These are phyloP conservation scores for Dimargaris cristalligena DNA, from an alignment of 192 early-diverging fungal genomes.

Conservation along the genomic window DNA sequence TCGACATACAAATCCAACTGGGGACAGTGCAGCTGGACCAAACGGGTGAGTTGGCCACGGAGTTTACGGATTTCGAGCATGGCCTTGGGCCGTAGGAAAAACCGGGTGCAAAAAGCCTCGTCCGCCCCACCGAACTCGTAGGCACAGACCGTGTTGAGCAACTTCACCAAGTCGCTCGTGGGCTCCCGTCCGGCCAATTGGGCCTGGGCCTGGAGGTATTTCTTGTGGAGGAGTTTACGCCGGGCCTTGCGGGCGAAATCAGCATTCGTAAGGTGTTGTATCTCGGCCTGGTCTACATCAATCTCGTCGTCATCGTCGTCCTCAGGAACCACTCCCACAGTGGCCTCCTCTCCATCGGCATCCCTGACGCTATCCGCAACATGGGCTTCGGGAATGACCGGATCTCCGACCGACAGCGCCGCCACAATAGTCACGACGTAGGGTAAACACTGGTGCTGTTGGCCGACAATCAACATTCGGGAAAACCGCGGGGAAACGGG, in stretches of 20 bases:
- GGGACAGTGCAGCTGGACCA: constrained; percentile 47
- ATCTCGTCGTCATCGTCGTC: no score
- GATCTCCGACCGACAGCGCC: constrained; percentile 82
- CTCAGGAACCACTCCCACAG: constrained; percentile 29
- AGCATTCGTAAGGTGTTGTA: constrained; percentile 38
- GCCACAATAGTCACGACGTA: constrained; percentile 86
- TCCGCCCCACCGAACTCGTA: constrained; percentile 54
- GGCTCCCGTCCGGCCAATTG: constrained; percentile 37
- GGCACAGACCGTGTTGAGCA: constrained; percentile 78
- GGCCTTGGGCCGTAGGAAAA: constrained; percentile 76
- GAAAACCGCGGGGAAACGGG: constrained; percentile 79
- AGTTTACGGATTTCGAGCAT: constrained; percentile 67
- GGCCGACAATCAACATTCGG: constrained; percentile 68
- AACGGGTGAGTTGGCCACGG: constrained; percentile 51
- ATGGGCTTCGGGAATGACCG: constrained; percentile 65
- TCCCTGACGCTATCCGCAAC: constrained; percentile 34
- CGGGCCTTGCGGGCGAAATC: constrained; percentile 40
- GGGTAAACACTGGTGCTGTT: constrained; percentile 66
- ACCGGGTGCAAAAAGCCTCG: constrained; percentile 51
- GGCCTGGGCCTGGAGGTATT: constrained; percentile 57
- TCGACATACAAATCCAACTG: constrained; percentile 37
- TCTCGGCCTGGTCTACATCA: constrained; percentile 23
- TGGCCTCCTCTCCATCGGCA: constrained; percentile 25
- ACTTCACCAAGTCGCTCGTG: constrained; percentile 69
- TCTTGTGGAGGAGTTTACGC: constrained; percentile 32